Percentiles rank a stretch among this genome's conserved stretches.
These are phyloP conservation scores for Syncephalastrum sp. DNA, from an alignment of 371 early-diverging fungal species.

Conservation along the genomic window DNA sequence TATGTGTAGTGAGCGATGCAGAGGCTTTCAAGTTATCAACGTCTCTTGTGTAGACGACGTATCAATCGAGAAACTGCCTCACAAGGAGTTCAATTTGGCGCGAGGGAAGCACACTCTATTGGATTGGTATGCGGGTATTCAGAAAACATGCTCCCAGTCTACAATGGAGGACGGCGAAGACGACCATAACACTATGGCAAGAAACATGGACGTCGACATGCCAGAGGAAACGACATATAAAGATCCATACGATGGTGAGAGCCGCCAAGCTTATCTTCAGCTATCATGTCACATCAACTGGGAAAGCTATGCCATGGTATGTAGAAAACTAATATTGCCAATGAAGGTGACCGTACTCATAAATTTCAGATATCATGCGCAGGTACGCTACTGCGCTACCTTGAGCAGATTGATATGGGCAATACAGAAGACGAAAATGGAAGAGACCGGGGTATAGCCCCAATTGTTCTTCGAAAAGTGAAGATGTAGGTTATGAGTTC, in stretches of 20 bases:
- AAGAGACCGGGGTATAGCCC: conserved; percentile 18
- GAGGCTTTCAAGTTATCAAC: neutral
- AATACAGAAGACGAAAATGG: conserved; percentile 19
- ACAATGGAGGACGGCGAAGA: too few species aligned
- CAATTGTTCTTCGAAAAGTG: conserved; percentile 23
- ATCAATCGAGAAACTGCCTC: conserved; percentile 40
- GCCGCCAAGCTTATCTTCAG: conserved; percentile 44
- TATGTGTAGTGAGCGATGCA: neutral
- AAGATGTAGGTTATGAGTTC: conserved; percentile 14
- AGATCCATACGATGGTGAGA: conserved; percentile 30
- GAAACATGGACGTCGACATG: neutral
- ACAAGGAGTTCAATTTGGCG: conserved; percentile 54
- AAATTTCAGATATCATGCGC: conserved; percentile 57
- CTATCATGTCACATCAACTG: conserved; percentile 56
- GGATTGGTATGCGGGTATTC: conserved; percentile 11
- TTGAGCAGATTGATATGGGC: conserved; percentile 29
- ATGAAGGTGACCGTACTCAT: too few species aligned
- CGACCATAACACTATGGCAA: too few species aligned
- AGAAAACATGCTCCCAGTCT: too few species aligned
- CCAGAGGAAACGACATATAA: neutral
- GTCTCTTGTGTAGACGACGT: conserved; percentile 10
- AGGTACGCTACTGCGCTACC: conserved; percentile 58
- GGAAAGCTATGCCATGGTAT: conserved; percentile 38
- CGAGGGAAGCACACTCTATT: conserved; percentile 39
- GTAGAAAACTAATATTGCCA: neutral